Evolutionary conservation across 2,329 filamentous ascomycete genomes (phyloP), one percentile per base, ranked within the genome.

Genomic region (Ambrosiella beaveri): DNA sequence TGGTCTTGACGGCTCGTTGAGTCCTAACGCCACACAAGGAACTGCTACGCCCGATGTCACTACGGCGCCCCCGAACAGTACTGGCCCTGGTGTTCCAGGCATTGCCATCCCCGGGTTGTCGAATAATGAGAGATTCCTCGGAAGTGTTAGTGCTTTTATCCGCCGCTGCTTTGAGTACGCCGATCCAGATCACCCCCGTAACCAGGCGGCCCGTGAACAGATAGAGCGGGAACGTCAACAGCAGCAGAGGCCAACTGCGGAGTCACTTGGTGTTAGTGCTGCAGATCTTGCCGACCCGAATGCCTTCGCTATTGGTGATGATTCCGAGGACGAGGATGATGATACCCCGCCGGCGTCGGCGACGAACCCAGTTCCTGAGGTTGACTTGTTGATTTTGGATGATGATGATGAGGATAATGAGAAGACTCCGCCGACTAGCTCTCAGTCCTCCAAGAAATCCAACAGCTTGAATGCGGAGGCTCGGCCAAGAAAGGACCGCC

Each of bases 121-220:
- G 58, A 80, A 84, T 45, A 93, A 94, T 63, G 93, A 97, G 69
- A 81, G 84, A 57, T 97, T 98, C 66, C 73, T 98, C 35, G 87
- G 85, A 62, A 95, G 90, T 62, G 89, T 98, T 56, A 95, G 88
- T 64, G 89, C 89, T 1, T 98, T 98, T 67, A 98, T 97, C 61
- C 80, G 90, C 63, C 80, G 93, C 60, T 98, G 93, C 70, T 98
- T 98, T 63, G 93, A 98, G 70, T 98, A 98, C 66, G 93, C 93
- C 5, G 93, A 98, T 66, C 91, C 93, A 1, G 91, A 94, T 65
- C 84, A 86, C 62, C 82, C 85, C 1, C 76, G 78, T 67, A 78
- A 82, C 62, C 75, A 81, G 60, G 70, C 69, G 47, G 67, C 70
- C 8, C 68, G 69, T 41, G 57, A 59, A 36, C 41, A 41, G 2